Conservation (phyloP, 352 stramenopile genomes). For the Phytophthora sp. region DNA sequence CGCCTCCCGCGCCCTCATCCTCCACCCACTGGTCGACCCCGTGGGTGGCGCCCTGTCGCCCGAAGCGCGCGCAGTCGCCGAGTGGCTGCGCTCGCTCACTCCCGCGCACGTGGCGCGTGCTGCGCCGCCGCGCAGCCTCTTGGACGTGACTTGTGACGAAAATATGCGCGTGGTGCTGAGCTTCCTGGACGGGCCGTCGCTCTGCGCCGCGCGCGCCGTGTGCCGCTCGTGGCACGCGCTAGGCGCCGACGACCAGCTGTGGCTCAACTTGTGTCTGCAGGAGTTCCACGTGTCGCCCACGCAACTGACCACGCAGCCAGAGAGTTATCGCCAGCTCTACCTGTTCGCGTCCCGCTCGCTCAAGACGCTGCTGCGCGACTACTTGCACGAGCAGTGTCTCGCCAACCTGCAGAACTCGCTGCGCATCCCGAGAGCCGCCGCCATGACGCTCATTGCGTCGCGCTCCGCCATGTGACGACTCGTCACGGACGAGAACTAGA, state of each 20-base stretch:
- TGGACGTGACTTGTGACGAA: slow-evolving; percentile 82
- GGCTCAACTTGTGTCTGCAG: slow-evolving; percentile 65
- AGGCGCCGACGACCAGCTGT: slow-evolving; percentile 63
- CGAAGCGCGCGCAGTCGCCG: slow-evolving; percentile 34
- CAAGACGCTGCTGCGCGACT: slow-evolving; percentile 75
- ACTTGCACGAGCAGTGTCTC: slow-evolving; percentile 82
- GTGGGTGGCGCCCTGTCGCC: slow-evolving; percentile 33
- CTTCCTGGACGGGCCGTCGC: slow-evolving; percentile 74
- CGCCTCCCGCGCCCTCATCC: slow-evolving; percentile 56
- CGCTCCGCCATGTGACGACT: slow-evolving; percentile 24
- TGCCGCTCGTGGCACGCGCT: slow-evolving; percentile 63
- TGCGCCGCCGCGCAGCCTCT: slow-evolving; percentile 34
- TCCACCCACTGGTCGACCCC: slow-evolving; percentile 67
- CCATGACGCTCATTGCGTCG: slow-evolving; percentile 59
- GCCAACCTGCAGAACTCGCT: slow-evolving; percentile 74
- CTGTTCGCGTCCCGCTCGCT: slow-evolving; percentile 76
- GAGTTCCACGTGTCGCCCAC: slow-evolving; percentile 83
- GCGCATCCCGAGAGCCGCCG: slow-evolving; percentile 63
- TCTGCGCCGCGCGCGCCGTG: slow-evolving; percentile 59
- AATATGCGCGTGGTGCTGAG: slow-evolving; percentile 66
- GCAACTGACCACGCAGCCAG: slow-evolving; percentile 60
- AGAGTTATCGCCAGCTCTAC: slow-evolving; percentile 80
- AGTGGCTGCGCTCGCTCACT: slow-evolving; percentile 37
- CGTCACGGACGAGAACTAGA: not conserved
- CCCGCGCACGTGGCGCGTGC: not conserved